Evolutionary conservation across 768 basidiomycete genomes (phyloP), one percentile per base, ranked within the genome.

Genomic region (Panaeolus papilionaceus): DNA sequence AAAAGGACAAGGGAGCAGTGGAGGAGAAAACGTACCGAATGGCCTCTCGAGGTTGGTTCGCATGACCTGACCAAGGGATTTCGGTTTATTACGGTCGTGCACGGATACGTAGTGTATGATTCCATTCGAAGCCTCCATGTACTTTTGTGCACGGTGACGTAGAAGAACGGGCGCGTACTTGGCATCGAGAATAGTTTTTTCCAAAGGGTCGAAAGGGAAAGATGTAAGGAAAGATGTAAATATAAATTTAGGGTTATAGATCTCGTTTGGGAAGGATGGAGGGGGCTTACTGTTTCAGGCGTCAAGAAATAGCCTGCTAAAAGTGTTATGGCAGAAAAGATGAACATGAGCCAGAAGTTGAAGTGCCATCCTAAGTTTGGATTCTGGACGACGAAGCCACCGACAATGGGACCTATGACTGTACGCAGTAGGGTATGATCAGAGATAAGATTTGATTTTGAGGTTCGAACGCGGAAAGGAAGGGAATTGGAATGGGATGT

Each of bases 401-500:
- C 88, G 33, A 89, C 84, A 64, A 92, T 84, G 2, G 90, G 89
- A 0, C 90, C 89, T n/a, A 88, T 78, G 5, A 89, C 87, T 87
- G 70, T 16, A 58, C 18, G 45, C 18, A 28, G 28, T 64, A 61
- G 61, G 33, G 63, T 63, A 12, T 63, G 20, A 66, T 62, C 33
- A 63, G 12, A 33, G 49, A 62, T 62, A 42, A 62, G 28, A 66
- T 39, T 33, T 18, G 63, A 38, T 33, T 33, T 33, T 33, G 33
- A 33, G 33, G 33, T 33, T 33, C 33, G 33, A 33, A 33, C 33
- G 33, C 33, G 33, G 33, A 33, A 33, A 33, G 33, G 33, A 33
- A 33, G 33, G 33, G 33, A 33, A 33, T 33, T 33, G 1, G 33
- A 33, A 33, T 33, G 33, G 33, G 33, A 33, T 33, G 33, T 33